phyloP scores from a whole-genome alignment of 2,329 filamentous ascomycete species.

The Apiospora pterosperma region DNA sequence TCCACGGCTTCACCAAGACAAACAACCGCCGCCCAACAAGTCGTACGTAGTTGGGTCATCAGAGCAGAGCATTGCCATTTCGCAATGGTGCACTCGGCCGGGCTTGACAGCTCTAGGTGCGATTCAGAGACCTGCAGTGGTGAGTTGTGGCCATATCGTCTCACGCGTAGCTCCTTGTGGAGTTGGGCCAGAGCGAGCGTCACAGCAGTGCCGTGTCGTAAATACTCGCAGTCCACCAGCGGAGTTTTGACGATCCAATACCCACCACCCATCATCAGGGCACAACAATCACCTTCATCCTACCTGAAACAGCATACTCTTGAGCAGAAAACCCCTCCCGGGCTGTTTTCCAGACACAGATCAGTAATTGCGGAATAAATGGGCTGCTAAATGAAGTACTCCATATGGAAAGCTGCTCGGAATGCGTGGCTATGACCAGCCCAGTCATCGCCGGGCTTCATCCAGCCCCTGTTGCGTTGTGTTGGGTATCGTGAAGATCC shows the following conservation, averaged over 20 bases:
- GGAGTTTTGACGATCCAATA: not conserved
- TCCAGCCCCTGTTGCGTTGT: not conserved
- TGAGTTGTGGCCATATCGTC: not conserved
- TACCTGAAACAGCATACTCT: not conserved
- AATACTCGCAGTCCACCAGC: not conserved
- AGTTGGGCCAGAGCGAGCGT: not conserved
- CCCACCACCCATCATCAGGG: constrained; percentile 1
- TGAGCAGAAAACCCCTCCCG: not conserved
- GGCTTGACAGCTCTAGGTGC: not conserved
- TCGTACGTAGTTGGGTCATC: not conserved
- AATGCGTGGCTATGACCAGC: not conserved
- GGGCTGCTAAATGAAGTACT: not conserved
- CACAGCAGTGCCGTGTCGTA: not conserved
- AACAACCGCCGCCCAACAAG: not conserved
- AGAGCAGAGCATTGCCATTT: not conserved
- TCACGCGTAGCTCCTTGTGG: not conserved
- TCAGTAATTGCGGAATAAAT: not conserved
- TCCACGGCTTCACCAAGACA: not conserved
- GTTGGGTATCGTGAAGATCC: not conserved
- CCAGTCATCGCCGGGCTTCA: not conserved
- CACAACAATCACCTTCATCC: not conserved
- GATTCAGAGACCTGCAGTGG: not conserved
- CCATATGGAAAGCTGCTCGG: not conserved
- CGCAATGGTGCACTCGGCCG: not conserved
- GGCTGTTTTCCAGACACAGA: not conserved